Conservation (phyloP, 768 basidiomycete species). For the Sarcodon aspratus region DNA sequence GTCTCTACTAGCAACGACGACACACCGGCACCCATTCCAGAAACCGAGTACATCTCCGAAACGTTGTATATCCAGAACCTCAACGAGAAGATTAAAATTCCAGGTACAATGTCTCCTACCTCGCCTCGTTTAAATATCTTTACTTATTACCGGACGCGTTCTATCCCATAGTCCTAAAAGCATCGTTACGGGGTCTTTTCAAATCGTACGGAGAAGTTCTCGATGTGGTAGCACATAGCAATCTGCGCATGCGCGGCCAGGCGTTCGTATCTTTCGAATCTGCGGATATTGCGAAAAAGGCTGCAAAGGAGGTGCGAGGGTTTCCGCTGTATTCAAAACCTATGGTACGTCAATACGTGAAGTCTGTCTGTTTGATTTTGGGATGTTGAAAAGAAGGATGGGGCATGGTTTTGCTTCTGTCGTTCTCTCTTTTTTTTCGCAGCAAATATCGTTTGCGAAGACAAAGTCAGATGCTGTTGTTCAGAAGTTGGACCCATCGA, state of each 20-base stretch:
- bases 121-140: not conserved
- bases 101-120: constrained; percentile 28
- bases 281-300: constrained; percentile 74
- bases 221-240: constrained; percentile 91
- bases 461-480: constrained; percentile 88
- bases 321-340: constrained; percentile 96
- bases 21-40: constrained; percentile 11
- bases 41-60: constrained; percentile 51
- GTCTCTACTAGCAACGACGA: no score
- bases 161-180: constrained; percentile 59
- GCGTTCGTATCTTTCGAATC: constrained; percentile 91
- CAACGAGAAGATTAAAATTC: constrained; percentile 87
- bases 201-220: constrained; percentile 88
- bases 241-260: constrained; percentile 96
- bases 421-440: constrained; percentile 2
- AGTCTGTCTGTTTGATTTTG: not conserved
- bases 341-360: constrained; percentile 48
- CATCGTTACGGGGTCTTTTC: constrained; percentile 81
- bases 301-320: constrained; percentile 84
- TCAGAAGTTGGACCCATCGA: constrained; percentile 53
- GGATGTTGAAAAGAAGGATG: not conserved
- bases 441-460: constrained; percentile 95
- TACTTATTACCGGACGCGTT: not conserved
- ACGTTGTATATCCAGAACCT: constrained; percentile 95
- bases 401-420: not conserved